Conservation (phyloP, 768 basidiomycete genomes). For the Termitomyces sp. region DNA sequence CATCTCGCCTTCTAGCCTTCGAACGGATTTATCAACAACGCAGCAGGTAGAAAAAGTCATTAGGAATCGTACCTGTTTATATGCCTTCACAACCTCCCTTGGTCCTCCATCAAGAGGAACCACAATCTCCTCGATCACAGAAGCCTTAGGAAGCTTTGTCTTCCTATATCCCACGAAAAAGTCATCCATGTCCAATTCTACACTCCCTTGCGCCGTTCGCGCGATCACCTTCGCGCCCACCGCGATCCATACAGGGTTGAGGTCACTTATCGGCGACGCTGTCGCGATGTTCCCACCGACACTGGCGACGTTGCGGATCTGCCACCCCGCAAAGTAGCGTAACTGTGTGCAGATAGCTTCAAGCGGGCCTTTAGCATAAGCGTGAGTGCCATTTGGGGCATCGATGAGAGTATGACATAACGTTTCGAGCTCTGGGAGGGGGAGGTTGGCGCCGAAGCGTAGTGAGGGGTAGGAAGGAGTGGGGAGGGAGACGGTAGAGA, state of each 20-base stretch:
- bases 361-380: conserved; percentile 11
- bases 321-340: conserved; percentile 14
- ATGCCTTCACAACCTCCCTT: conserved; percentile 13
- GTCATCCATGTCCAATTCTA: conserved; percentile 13
- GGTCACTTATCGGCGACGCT: conserved; percentile 14
- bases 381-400: not conserved
- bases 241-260: conserved; percentile 14
- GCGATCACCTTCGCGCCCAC: conserved; percentile 7
- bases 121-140: conserved; percentile 12
- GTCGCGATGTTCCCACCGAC: conserved; percentile 15
- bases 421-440: conserved; percentile 12
- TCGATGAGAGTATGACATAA: conserved; percentile 5
- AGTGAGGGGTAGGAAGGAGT: conserved; percentile 1
- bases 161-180: conserved; percentile 15
- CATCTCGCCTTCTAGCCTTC: conserved; percentile 13
- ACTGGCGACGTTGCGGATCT: conserved; percentile 14
- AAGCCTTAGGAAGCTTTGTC: conserved; percentile 7
- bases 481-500: conserved; percentile 5
- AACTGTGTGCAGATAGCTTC: conserved; percentile 11
- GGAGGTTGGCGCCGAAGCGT: conserved; percentile 13
- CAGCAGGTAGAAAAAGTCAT: not conserved
- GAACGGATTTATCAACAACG: not conserved
- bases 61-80: conserved; percentile 11
- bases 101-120: conserved; percentile 14
- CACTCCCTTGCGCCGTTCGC: not conserved